phyloP scores from a whole-genome alignment of 1,139 yeast genomes.

The Yamadazyma friedrichii region DNA sequence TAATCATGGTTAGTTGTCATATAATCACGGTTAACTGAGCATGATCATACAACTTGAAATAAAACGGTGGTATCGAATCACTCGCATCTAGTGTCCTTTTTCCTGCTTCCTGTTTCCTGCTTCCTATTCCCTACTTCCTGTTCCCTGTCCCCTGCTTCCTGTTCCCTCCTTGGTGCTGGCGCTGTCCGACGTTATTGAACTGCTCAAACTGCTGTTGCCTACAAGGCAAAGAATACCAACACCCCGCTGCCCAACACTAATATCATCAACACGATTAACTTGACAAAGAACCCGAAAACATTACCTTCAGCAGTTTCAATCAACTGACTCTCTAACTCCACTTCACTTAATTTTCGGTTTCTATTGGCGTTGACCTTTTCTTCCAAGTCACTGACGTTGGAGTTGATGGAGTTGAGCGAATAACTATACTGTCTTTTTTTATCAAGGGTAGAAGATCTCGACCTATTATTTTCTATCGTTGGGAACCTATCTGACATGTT shows the following conservation, averaged over 20 bases:
- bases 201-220: constrained; percentile 1
- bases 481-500: constrained; percentile 7
- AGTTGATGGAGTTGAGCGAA: constrained; percentile 17
- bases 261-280: constrained; percentile 27
- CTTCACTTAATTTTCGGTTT: constrained; percentile 23
- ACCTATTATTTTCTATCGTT: constrained; percentile 11
- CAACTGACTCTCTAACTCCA: constrained; percentile 39
- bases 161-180: too few relatives aligned
- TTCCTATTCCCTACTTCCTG: too few relatives aligned
- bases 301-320: constrained; percentile 41
- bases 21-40: too few relatives aligned
- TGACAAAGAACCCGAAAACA: constrained; percentile 32
- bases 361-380: constrained; percentile 10
- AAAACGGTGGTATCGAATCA: neutral
- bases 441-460: constrained; percentile 13
- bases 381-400: constrained; percentile 6
- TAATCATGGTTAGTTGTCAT: too few relatives aligned
- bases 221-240: constrained; percentile 38
- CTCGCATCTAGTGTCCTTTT: too few relatives aligned
- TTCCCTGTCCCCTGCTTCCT: too few relatives aligned
- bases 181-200: too few relatives aligned
- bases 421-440: constrained; percentile 18
- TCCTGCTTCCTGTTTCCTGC: too few relatives aligned
- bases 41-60: too few relatives aligned
- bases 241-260: constrained; percentile 36